These are phyloP conservation scores for Penicillium ochrochloron DNA, from an alignment of 495 filamentous ascomycete species.

Conservation along the genomic window DNA sequence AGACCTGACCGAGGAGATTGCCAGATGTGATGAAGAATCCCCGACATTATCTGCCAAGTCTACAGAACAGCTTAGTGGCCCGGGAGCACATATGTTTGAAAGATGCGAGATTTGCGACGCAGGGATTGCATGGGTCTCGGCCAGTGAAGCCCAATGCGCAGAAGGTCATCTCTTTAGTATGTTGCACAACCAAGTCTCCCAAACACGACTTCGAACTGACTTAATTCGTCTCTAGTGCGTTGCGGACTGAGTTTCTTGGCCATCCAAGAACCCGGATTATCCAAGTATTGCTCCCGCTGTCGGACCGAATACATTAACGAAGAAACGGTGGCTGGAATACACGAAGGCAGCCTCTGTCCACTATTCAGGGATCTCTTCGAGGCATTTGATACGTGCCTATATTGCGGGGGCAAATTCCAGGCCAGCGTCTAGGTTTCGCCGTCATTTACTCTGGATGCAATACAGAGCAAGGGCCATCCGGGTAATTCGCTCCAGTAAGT, in stretches of 20 bases:
- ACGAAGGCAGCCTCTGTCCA: conserved; percentile 24
- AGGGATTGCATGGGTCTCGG: conserved; percentile 43
- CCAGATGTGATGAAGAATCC: conserved; percentile 27
- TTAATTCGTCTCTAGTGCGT: conserved; percentile 40
- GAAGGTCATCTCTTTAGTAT: conserved; percentile 56
- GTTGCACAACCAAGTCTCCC: conserved; percentile 7
- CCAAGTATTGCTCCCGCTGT: conserved; percentile 60
- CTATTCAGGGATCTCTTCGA: conserved; percentile 42
- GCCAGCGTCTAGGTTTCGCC: conserved; percentile 15
- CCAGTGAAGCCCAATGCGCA: conserved; percentile 47
- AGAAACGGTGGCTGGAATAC: conserved; percentile 31
- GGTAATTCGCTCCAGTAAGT: too few species aligned
- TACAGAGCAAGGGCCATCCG: too few species aligned
- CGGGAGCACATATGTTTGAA: conserved; percentile 43
- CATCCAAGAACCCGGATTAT: conserved; percentile 58
- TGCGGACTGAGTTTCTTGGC: conserved; percentile 59
- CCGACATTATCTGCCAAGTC: conserved; percentile 32
- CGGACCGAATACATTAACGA: conserved; percentile 53
- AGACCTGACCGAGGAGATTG: conserved; percentile 41
- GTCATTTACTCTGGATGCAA: not conserved
- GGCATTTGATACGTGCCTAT: conserved; percentile 58
- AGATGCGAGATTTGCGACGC: conserved; percentile 54
- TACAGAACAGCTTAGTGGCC: conserved; percentile 25
- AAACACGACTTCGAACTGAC: not conserved
- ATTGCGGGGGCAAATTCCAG: conserved; percentile 58